Base-by-base conservation (phyloP, 1,284 basidiomycete genomes). In the Sanghuangporus weigelae region DNA sequence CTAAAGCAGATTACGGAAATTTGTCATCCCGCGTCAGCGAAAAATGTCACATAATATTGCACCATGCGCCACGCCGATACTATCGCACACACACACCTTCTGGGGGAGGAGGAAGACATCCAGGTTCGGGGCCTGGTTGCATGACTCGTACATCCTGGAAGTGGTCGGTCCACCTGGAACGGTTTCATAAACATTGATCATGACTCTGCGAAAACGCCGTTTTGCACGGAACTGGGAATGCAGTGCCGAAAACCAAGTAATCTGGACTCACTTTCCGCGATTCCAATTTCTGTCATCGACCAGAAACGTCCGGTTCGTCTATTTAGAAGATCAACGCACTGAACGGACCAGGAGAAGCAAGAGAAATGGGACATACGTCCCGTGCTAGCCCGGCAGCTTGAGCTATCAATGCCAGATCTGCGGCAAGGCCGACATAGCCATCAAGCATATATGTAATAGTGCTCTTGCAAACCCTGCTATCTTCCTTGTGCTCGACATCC, bases 391-490 rank as follows among this genome's bases (percentile, higher is more conserved):
- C 84, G 8, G 87, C 86, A 42, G 79, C 79, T 72, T 89, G 87
- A 2, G 85, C 84, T 74, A 89, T 79, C 48, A 88, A 70, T 1
- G 84, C 85, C 62, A 90, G 71, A 68, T 90, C 87, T 42, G 83
- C 83, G 21, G 81, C 71, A 21, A 90, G 75, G 31, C 87, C 87
- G 7, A 86, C 83, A 56, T 79, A 74, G 6, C 86, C 86, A 69
- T 86, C 85, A 44, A 89, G 75, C 81, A 87, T 79, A 69, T 89
- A 90, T 0, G 87, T 89, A 67, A 89, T 82, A 0, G 84, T 86
- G 63, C 79, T 84, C 14, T 72, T 75, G 73, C 87, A 89, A 16
- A 82, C 71, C 16, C 71, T 67, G n/a, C 71, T 72, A 53, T 78
- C 74, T 62, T 81, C 75, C 39, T 75, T 71, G 68, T 88, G 85